These are phyloP conservation scores for Kodamaea fungicola DNA, from an alignment of 1,139 yeast species.

Conservation along the genomic window DNA sequence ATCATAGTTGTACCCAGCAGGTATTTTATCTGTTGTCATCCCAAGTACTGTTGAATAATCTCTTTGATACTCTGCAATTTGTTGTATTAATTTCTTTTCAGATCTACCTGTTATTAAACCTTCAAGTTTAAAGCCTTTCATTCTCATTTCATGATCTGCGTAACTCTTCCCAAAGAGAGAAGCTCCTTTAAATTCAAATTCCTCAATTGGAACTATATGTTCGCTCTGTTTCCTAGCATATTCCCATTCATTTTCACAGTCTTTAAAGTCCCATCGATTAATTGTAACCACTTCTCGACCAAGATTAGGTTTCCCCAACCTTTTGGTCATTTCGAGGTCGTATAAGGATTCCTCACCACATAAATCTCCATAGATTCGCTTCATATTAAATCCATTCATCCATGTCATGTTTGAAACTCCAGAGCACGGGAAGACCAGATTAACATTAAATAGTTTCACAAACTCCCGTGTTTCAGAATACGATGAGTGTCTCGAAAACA, in stretches of 20 bases:
- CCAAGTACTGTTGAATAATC: conserved; percentile 9
- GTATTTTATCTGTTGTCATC: not conserved
- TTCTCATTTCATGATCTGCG: conserved; percentile 8
- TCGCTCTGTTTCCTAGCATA: conserved; percentile 11
- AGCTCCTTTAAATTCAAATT: conserved; percentile 12
- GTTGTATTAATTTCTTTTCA: conserved; percentile 17
- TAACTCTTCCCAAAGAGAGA: conserved; percentile 8
- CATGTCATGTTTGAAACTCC: conserved; percentile 33
- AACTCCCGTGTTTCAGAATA: conserved; percentile 43
- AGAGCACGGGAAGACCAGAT: conserved; percentile 44
- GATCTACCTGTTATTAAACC: conserved; percentile 25
- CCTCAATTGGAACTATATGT: conserved; percentile 1
- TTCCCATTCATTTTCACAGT: conserved; percentile 29
- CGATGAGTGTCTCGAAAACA: conserved; percentile 57
- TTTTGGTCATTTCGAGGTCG: conserved; percentile 23
- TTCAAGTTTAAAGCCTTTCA: conserved; percentile 20
- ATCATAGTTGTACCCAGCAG: conserved; percentile 7
- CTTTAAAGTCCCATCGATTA: conserved; percentile 34
- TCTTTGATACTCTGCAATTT: conserved; percentile 20
- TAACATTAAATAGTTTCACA: conserved; percentile 35
- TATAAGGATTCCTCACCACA: conserved; percentile 28
- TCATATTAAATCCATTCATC: conserved; percentile 42
- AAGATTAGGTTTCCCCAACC: conserved; percentile 21
- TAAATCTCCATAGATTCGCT: conserved; percentile 41
- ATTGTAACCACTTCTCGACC: conserved; percentile 22